phyloP scores from a whole-genome alignment of 1,284 basidiomycete genomes.

The Calocybe gambosa region DNA sequence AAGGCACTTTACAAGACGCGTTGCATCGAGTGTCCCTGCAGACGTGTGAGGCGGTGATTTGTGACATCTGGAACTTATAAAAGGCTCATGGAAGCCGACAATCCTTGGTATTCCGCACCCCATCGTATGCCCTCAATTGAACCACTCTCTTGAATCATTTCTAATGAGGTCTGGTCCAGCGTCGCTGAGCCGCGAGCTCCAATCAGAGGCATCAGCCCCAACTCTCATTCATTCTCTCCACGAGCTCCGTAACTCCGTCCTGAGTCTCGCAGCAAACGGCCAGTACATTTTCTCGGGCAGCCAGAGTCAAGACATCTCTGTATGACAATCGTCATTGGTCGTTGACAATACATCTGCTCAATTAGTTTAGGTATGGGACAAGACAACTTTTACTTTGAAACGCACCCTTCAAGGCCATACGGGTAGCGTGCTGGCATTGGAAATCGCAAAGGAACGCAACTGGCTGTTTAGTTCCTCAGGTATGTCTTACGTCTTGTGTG shows the following conservation, averaged over 20 bases:
- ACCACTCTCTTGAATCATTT: not conserved
- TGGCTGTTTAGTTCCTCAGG: conserved; percentile 88
- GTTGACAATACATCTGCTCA: not conserved
- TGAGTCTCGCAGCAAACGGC: conserved; percentile 71
- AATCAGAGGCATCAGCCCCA: conserved; percentile 32
- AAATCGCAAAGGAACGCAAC: conserved; percentile 66
- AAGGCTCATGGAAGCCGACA: conserved; percentile 2
- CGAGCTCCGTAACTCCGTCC: conserved; percentile 62
- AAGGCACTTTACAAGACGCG: not conserved
- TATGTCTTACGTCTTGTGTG: conserved; percentile 24
- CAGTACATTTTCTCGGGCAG: conserved; percentile 79
- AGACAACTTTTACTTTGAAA: conserved; percentile 60
- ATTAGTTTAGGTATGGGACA: conserved; percentile 74
- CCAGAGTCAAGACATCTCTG: conserved; percentile 75
- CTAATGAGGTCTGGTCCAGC: conserved; percentile 32
- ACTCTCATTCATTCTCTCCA: conserved; percentile 64
- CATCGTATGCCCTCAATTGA: conserved; percentile 24
- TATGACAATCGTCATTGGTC: conserved; percentile 28
- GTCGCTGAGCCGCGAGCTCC: conserved; percentile 51
- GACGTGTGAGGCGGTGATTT: not conserved
- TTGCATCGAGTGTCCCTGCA: not conserved
- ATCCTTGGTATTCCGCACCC: conserved; percentile 18
- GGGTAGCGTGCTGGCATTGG: conserved; percentile 79
- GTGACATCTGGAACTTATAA: not conserved
- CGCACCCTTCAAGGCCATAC: conserved; percentile 81